Base-by-base conservation (phyloP, 2,329 filamentous ascomycete genomes). In the Cordyceps militaris region DNA sequence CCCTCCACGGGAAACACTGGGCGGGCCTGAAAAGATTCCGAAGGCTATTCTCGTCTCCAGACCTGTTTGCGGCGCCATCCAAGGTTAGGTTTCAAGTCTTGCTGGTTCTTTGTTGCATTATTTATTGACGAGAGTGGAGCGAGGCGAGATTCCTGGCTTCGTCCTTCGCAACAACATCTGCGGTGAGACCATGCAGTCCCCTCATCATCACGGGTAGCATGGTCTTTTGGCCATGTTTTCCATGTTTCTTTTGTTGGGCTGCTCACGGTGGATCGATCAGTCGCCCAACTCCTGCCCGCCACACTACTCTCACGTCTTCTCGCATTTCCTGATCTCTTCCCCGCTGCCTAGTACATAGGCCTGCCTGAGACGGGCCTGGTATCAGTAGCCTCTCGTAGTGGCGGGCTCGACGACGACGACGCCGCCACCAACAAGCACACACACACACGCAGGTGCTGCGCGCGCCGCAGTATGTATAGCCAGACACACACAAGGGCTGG, bases 161-260 rank as follows among this genome's bases (percentile, higher is more conserved):
- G 11, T 16, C 50, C 40, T 46, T 43, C 28, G 30, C 26, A 38
- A 54, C 30, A 36, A 19, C 26, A 44, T 16, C n/a, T n/a, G 50
- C 51, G 32, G 50, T 53, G 38, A 53, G 50, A 53, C 50, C 26
- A 21, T 46, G 13, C 19, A 19, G n/a, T n/a, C 14, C 34, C 14
- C 14, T 38, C 51, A 36, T 24, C 28, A 40, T 55, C 52, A 36
- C 52, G 40, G 52, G 30, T 55, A 54, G 51, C 26, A 40, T 28
- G 10, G 49, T 42, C 49, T 38, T 42, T 46, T 46, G 43, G 13
- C 14, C 23, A 14, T 19, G 26, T 28, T 47, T 21, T 19, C n/a
- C 24, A 4, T 55, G 21, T 36, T 47, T 47, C 40, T 46, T 54
- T 44, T 55, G 42, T 47, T 55, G 52, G 42, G 51, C 30, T 14